These are phyloP conservation scores for Globisporangium spinosum DNA, from an alignment of 352 stramenopile genomes.

Conservation along the genomic window DNA sequence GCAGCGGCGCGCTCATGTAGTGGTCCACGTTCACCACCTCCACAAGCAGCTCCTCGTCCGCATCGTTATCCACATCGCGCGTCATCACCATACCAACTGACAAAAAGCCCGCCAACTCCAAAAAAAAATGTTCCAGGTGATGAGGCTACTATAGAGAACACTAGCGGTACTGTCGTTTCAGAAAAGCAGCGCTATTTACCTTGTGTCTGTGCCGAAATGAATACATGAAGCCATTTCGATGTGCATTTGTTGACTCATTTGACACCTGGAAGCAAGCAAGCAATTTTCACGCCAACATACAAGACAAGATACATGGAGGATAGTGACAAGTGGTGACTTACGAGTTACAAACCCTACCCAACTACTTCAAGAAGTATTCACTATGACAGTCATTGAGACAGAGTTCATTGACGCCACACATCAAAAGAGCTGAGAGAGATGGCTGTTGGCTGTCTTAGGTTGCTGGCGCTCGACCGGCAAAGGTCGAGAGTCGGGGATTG, in stretches of 20 bases:
- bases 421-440: not conserved
- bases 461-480: no score
- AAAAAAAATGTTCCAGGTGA: not conserved
- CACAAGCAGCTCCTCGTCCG: constrained; percentile 50
- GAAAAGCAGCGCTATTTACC: not conserved
- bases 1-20: constrained; percentile 72
- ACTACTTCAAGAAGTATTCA: no score
- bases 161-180: not conserved
- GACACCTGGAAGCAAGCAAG: not conserved
- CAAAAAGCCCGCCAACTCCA: not conserved
- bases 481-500: no score
- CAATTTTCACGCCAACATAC: not conserved
- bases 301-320: not conserved
- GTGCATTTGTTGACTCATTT: not conserved
- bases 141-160: not conserved
- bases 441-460: not conserved
- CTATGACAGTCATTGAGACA: not conserved
- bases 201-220: no score
- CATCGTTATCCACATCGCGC: constrained; percentile 7
- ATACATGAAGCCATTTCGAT: not conserved
- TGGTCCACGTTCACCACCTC: constrained; percentile 81
- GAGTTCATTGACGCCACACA: not conserved
- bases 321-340: not conserved
- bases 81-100: not conserved
- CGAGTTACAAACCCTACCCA: not conserved